Percentiles rank a stretch among this genome's conserved stretches.
These are phyloP conservation scores for Globisporangium spinosum DNA, from an alignment of 352 stramenopile genomes.

Conservation along the genomic window DNA sequence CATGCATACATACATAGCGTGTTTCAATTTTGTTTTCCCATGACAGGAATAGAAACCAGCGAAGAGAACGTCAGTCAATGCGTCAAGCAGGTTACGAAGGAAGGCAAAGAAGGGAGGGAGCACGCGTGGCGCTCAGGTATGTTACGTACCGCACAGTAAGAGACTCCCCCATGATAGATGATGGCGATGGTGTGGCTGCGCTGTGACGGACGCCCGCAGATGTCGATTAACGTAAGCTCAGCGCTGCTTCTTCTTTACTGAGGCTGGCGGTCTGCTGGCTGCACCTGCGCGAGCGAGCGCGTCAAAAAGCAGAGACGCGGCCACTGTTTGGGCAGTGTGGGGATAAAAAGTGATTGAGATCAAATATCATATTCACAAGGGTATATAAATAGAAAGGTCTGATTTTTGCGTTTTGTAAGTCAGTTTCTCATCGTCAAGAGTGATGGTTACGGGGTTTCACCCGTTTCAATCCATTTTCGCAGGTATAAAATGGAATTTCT, in stretches of 20 bases:
- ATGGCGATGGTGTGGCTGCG: background rate
- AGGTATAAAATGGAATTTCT: background rate
- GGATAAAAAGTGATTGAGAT: background rate
- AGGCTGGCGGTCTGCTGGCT: background rate
- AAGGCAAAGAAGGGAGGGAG: background rate
- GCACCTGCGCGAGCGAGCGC: background rate
- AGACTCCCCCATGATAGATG: constrained; percentile 13
- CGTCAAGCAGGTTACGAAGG: background rate
- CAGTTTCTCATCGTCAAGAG: background rate
- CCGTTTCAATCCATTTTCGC: background rate
- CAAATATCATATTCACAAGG: background rate
- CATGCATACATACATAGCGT: background rate
- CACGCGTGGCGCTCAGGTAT: background rate
- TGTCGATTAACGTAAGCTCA: background rate
- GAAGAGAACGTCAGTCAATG: background rate
- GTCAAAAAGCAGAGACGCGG: background rate
- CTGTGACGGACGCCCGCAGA: background rate
- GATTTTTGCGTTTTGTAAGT: background rate
- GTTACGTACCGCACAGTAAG: constrained; percentile 16
- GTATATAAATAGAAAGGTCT: constrained; percentile 1
- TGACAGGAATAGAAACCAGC: background rate
- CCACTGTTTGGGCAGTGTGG: background rate
- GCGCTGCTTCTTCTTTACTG: constrained; percentile 12
- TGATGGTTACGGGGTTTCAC: constrained; percentile 13
- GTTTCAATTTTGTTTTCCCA: background rate